Conservation (phyloP, 2,329 filamentous ascomycete species). For the Phaeosphaeriaceae sp. region DNA sequence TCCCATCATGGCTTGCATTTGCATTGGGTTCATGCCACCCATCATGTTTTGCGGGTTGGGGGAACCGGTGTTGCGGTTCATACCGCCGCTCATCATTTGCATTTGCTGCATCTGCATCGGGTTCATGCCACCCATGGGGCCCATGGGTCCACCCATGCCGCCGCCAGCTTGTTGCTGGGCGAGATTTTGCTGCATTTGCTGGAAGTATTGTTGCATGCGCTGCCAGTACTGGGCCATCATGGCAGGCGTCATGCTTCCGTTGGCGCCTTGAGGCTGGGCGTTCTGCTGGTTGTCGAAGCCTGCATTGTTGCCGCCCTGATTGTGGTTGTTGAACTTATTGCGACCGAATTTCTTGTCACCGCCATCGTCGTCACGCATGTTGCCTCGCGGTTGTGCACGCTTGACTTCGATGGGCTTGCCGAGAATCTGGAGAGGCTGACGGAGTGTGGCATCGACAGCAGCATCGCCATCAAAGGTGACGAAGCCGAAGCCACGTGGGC, state of each 20-base stretch:
- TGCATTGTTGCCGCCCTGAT: slow-evolving; percentile 50
- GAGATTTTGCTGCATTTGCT: slow-evolving; percentile 93
- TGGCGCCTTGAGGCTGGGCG: slow-evolving; percentile 51
- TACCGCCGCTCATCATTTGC: slow-evolving; percentile 39
- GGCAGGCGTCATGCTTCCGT: slow-evolving; percentile 82
- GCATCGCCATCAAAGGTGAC: slow-evolving; percentile 97
- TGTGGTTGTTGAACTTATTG: slow-evolving; percentile 47
- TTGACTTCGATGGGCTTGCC: slow-evolving; percentile 98
- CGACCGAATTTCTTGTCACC: slow-evolving; percentile 57
- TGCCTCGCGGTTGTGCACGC: slow-evolving; percentile 93
- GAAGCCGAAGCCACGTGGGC: slow-evolving; percentile 94
- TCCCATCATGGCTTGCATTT: slow-evolving; percentile 64
- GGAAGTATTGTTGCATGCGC: slow-evolving; percentile 96
- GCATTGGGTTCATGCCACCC: slow-evolving; percentile 71
- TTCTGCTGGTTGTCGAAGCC: slow-evolving; percentile 55
- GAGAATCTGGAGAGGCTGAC: slow-evolving; percentile 85
- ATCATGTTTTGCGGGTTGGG: slow-evolving; percentile 41
- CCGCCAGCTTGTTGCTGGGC: slow-evolving; percentile 57
- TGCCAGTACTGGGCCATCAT: slow-evolving; percentile 99
- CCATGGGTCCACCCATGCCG: slow-evolving; percentile 51
- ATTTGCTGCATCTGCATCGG: slow-evolving; percentile 59
- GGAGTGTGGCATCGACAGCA: slow-evolving; percentile 89
- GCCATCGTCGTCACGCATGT: slow-evolving; percentile 89
- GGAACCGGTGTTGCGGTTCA: slow-evolving; percentile 40
- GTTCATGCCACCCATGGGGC: slow-evolving; percentile 64